Evolutionary conservation across 148 eudicot species (phyloP).

Genomic region (Fagopyrum homotropicum): DNA sequence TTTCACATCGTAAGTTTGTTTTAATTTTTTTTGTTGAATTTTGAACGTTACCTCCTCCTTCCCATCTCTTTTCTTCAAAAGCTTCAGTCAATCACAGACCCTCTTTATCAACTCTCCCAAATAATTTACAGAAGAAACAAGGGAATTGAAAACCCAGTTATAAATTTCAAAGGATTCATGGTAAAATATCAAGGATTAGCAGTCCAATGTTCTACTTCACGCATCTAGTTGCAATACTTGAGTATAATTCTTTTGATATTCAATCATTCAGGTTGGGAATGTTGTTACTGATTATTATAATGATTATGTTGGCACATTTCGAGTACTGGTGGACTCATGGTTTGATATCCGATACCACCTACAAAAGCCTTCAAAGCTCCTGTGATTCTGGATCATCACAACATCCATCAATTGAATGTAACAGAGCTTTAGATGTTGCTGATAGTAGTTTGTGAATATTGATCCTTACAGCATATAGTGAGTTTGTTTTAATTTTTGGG

Average conservation of each 20-base stretch:
- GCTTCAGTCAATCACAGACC: no score
- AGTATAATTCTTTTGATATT: background rate
- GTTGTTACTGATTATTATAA: constrained; percentile 82
- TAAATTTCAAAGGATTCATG: constrained; percentile 90
- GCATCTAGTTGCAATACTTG: background rate
- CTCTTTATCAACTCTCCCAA: constrained; percentile 50
- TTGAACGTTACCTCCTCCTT: no score
- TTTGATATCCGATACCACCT: constrained; percentile 76
- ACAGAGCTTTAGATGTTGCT: constrained; percentile 41
- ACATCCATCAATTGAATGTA: constrained; percentile 61
- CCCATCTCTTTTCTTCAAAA: no score
- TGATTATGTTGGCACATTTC: constrained; percentile 79
- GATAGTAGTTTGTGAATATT: constrained; percentile 60
- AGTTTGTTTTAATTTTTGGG: no score
- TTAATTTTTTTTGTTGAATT: no score
- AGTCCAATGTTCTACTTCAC: background rate
- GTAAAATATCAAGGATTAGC: constrained; percentile 23
- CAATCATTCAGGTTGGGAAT: constrained; percentile 69
- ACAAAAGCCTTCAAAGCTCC: constrained; percentile 33
- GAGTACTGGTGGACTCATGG: constrained; percentile 98
- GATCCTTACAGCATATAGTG: constrained; percentile 76
- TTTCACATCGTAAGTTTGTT: no score
- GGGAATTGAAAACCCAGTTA: constrained; percentile 53
- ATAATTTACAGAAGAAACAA: constrained; percentile 62
- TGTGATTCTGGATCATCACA: constrained; percentile 62